Conservation (phyloP, 208 protist species). For the Trypanosoma vivax region DNA sequence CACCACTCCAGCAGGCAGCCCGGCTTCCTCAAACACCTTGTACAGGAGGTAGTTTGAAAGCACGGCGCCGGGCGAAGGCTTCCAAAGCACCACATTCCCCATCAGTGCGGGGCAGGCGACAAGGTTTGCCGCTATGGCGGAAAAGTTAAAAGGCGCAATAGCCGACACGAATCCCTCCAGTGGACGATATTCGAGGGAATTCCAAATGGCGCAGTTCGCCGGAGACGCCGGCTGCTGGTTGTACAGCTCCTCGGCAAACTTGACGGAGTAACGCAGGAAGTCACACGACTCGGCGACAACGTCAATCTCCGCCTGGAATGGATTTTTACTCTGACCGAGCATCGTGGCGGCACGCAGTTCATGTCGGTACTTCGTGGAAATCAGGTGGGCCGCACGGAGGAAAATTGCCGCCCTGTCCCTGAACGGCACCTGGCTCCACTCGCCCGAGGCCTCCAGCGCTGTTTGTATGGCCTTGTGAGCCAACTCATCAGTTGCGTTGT, state of each 20-base stretch:
- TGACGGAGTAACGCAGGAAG: conserved; percentile 94
- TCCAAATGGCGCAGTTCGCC: conserved; percentile 83
- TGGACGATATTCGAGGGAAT: conserved; percentile 93
- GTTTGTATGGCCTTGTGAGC: conserved; percentile 87
- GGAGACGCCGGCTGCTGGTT: conserved; percentile 79
- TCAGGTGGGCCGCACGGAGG: conserved; percentile 88
- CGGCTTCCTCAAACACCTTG: conserved; percentile 93
- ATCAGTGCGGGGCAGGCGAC: conserved; percentile 92
- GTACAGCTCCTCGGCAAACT: conserved; percentile 93
- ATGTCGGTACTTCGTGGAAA: conserved; percentile 80
- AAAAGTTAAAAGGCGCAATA: conserved; percentile 98
- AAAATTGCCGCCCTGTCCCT: conserved; percentile 92
- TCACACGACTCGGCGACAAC: conserved; percentile 91
- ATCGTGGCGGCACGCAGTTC: conserved; percentile 92
- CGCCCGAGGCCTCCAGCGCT: conserved; percentile 61
- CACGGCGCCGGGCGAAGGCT: conserved; percentile 90
- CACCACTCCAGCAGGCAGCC: conserved; percentile 94
- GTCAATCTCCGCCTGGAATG: conserved; percentile 98
- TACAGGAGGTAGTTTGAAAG: conserved; percentile 91
- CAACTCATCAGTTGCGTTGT: conserved; percentile 81
- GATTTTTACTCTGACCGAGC: conserved; percentile 95
- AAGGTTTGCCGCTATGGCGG: conserved; percentile 96
- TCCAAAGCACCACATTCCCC: conserved; percentile 96
- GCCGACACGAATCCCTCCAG: conserved; percentile 95
- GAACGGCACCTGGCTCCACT: conserved; percentile 80